Conservation (phyloP, 2,329 filamentous ascomycete species). For the Fusarium illudens region DNA sequence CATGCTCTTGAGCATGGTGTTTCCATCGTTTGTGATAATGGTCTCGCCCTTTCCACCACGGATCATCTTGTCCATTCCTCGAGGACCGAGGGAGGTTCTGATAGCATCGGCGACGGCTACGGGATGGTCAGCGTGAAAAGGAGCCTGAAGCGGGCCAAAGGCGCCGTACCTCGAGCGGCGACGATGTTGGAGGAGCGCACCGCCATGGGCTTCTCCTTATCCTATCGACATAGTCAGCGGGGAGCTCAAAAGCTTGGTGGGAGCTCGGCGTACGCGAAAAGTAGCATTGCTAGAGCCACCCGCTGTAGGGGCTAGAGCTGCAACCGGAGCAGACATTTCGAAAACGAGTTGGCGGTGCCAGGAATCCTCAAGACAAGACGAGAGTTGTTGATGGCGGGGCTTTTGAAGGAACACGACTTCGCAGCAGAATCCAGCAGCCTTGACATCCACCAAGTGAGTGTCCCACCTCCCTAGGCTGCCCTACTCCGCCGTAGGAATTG, state of each 20-base stretch:
- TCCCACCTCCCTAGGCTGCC: constrained; percentile 50
- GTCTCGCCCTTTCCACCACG: constrained; percentile 96
- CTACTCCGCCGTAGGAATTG: constrained; percentile 48
- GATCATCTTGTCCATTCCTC: constrained; percentile 99
- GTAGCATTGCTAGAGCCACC: constrained; percentile 60
- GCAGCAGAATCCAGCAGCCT: constrained; percentile 43
- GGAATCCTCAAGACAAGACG: constrained; percentile 37
- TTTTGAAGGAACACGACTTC: constrained; percentile 44
- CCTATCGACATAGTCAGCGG: constrained; percentile 57
- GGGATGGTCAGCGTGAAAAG: constrained; percentile 25
- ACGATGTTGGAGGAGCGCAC: constrained; percentile 97
- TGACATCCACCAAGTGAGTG: too few species aligned
- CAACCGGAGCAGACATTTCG: constrained; percentile 55
- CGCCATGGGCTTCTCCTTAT: constrained; percentile 98
- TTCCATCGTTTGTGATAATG: constrained; percentile 99
- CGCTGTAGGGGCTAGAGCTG: constrained; percentile 42
- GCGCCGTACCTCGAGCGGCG: constrained; percentile 82
- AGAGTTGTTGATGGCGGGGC: constrained; percentile 45
- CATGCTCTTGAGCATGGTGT: constrained; percentile 99
- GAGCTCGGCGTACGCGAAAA: constrained; percentile 61
- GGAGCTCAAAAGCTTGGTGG: constrained; percentile 47
- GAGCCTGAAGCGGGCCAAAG: neutral
- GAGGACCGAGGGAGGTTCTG: constrained; percentile 91
- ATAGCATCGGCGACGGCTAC: constrained; percentile 96
- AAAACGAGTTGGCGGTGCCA: constrained; percentile 43